Evolutionary conservation across 1,284 basidiomycete species (phyloP).

Genomic region (Meripilus lineatus): DNA sequence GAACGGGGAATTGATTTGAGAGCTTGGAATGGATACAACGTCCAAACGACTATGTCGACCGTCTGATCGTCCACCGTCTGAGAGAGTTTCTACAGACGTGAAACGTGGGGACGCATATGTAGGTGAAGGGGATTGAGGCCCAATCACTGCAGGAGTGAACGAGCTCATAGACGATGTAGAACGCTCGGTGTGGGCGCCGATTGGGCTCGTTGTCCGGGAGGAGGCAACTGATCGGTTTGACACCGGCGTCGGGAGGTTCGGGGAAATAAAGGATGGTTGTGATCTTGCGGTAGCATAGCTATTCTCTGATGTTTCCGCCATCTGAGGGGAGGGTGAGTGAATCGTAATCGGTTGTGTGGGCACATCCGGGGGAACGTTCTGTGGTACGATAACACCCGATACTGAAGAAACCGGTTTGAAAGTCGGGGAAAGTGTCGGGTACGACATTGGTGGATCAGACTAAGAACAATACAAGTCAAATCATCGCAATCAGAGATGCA

Average conservation of each 20-base stretch:
- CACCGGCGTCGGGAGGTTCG: slow-evolving; percentile 10
- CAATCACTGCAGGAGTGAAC: slow-evolving; percentile 20
- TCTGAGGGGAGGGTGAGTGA: neutral
- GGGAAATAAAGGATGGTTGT: slow-evolving; percentile 21
- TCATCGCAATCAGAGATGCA: no score
- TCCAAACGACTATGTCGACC: slow-evolving; percentile 5
- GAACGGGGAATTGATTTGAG: slow-evolving; percentile 23
- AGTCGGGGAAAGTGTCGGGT: slow-evolving; percentile 10
- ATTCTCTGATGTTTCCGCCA: no score
- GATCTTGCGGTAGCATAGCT: slow-evolving; percentile 37
- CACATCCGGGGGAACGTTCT: slow-evolving; percentile 10
- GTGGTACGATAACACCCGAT: slow-evolving; percentile 8
- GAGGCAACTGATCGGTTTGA: neutral
- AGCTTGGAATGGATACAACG: slow-evolving; percentile 10
- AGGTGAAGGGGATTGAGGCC: slow-evolving; percentile 12
- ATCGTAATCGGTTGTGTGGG: slow-evolving; percentile 9
- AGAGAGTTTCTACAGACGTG: slow-evolving; percentile 10
- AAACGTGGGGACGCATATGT: slow-evolving; percentile 20
- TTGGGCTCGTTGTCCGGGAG: slow-evolving; percentile 1
- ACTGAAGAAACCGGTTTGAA: slow-evolving; percentile 16
- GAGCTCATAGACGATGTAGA: slow-evolving; percentile 19
- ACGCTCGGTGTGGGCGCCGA: slow-evolving; percentile 8
- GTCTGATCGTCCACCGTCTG: slow-evolving; percentile 10
- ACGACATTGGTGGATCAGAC: slow-evolving; percentile 5
- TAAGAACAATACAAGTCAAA: no score